phyloP scores from a whole-genome alignment of 306 rosid genomes.

The Citrullus colocynthis region DNA sequence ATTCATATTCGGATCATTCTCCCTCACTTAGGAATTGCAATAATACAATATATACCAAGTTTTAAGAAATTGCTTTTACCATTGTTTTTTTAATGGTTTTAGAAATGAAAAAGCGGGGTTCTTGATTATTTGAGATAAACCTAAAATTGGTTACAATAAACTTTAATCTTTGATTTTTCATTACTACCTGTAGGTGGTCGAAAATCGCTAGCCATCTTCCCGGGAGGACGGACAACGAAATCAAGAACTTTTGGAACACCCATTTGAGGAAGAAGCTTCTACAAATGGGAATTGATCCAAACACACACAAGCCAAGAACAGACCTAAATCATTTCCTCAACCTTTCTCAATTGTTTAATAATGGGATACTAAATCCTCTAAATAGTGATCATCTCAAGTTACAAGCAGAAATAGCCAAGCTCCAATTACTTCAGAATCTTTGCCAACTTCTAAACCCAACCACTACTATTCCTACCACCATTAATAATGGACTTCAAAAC shows the following conservation, averaged over 20 bases:
- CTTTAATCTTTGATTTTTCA: not conserved
- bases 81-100: no score
- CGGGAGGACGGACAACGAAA: slow-evolving; percentile 78
- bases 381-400: slow-evolving; percentile 18
- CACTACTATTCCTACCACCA: slow-evolving; percentile 10
- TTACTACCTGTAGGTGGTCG: slow-evolving; percentile 48
- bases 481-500: slow-evolving; percentile 18
- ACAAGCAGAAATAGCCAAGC: slow-evolving; percentile 41
- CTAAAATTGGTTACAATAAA: no score
- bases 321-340: slow-evolving; percentile 47
- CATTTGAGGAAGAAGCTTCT: slow-evolving; percentile 71
- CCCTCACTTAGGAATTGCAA: no score
- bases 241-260: slow-evolving; percentile 87
- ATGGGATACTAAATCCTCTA: not conserved
- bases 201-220: slow-evolving; percentile 78
- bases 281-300: slow-evolving; percentile 76
- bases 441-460: slow-evolving; percentile 34
- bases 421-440: slow-evolving; percentile 47
- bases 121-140: no score
- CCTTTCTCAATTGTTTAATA: slow-evolving; percentile 43
- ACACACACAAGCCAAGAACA: slow-evolving; percentile 78
- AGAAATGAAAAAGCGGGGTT: not conserved
- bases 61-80: no score
- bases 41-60: no score
- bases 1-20: no score